Base-by-base conservation (phyloP, 768 basidiomycete genomes). In the Hortiboletus campestris region DNA sequence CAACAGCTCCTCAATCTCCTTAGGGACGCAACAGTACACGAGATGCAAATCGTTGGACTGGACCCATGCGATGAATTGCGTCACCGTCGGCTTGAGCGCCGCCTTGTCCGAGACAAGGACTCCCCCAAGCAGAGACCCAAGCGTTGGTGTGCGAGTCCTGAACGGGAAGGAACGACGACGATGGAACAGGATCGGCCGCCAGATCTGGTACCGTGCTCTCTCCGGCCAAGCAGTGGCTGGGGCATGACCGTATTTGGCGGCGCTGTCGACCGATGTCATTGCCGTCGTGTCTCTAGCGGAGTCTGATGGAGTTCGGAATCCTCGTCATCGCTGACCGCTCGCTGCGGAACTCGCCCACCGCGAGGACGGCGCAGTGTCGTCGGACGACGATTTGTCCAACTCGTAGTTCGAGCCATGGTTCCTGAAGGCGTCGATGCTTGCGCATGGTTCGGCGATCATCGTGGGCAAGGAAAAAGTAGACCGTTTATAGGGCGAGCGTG, bases 211-310 rank as follows among this genome's bases (percentile, higher is more conserved):
- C 66, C 83, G 68, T 67, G 80, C 79, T 61, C 79, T 74, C 64
- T 91, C 86, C 10, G 87, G 76, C 86, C 86, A 89, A 10, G 85
- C 81, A 0, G 86, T 89, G 40, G 86, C 80, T 49, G 82, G 82
- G 8, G 84, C 82, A 34, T 86, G 85, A 17, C 86, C 86, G 59
- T 88, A 82, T 48, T 77, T 74, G 5, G 85, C 85, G 11, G 66
- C 60, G 8, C 4, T 22, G 43, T 61, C 55, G n/a, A n/a, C n/a
- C n/a, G 2, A 65, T 45, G 16, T 31, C 22, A 22, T 36, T 46
- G 16, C 51, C 49, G 17, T 50, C 51, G 7, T n/a, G 55, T 56
- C n/a, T 65, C 57, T 13, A 25, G 49, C 2, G 34, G 49, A 34
- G 19, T 20, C 22, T 62, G 35, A 6, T 42, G 40, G 25, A 55